Evolutionary conservation across 257 asterid genomes (phyloP).

Genomic region (Cynanchum wilfordii): DNA sequence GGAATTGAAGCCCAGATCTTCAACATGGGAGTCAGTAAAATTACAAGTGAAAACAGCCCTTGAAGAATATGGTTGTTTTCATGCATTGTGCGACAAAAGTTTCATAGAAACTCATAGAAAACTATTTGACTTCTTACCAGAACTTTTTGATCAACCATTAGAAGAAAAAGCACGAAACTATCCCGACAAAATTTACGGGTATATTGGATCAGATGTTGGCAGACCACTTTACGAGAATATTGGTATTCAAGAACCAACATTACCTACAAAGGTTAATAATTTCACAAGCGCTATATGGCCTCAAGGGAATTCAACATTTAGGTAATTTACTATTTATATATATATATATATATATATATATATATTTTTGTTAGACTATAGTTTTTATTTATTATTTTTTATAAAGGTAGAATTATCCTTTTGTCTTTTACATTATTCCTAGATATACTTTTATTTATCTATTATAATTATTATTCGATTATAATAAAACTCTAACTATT

Average conservation of each 20-base stretch:
- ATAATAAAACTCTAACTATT: too few relatives aligned
- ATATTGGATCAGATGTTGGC: conserved; percentile 31
- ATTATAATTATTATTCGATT: too few relatives aligned
- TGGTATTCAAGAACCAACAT: conserved; percentile 34
- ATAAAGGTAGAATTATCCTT: too few relatives aligned
- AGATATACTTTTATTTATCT: too few relatives aligned
- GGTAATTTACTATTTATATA: conserved; percentile 23
- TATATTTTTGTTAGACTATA: too few relatives aligned
- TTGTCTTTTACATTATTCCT: too few relatives aligned
- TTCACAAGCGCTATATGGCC: conserved; percentile 46
- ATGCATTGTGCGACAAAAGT: conserved; percentile 25
- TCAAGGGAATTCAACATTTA: conserved; percentile 29
- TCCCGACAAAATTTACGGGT: conserved; percentile 30
- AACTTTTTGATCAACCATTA: conserved; percentile 38
- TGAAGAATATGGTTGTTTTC: conserved; percentile 41
- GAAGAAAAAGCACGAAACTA: conserved; percentile 28
- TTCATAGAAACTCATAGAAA: conserved; percentile 19
- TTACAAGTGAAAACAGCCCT: conserved; percentile 30
- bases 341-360: too few relatives aligned
- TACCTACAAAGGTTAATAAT: conserved; percentile 14
- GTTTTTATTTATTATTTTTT: too few relatives aligned
- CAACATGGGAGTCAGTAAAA: conserved; percentile 18
- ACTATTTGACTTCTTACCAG: conserved; percentile 19
- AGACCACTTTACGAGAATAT: conserved; percentile 44
- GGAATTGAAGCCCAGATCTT: conserved; percentile 15